A percentile compares a stretch with the other conserved stretches of the same genome.
Conservation (phyloP, 139 green algal species). For the Eudorina sp. region DNA sequence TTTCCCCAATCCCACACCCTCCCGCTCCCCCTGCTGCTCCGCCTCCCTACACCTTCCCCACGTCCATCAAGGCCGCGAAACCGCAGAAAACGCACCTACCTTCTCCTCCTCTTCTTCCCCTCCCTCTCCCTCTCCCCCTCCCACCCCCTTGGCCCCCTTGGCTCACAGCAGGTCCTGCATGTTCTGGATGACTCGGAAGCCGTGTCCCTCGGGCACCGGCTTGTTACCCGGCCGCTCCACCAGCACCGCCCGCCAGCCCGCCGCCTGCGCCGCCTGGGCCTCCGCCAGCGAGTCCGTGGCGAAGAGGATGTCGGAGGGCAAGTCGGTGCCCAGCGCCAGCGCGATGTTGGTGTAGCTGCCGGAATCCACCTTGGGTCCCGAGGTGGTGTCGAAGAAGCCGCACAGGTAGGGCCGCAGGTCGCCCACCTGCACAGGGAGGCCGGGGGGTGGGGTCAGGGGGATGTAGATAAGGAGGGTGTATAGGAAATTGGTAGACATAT, state of each 20-base stretch:
- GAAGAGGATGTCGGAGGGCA: constrained; percentile 85
- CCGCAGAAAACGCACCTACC: too few species aligned
- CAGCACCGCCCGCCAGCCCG: constrained; percentile 86
- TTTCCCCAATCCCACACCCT: too few species aligned
- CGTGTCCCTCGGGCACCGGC: constrained; percentile 69
- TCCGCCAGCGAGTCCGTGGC: constrained; percentile 89
- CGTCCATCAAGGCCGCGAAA: too few species aligned
- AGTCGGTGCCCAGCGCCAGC: constrained; percentile 80
- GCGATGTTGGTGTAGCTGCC: constrained; percentile 89
- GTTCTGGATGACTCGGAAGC: constrained; percentile 69
- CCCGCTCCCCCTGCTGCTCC: too few species aligned
- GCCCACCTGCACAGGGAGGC: constrained; percentile 67
- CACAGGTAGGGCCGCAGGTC: constrained; percentile 90
- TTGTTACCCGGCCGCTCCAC: constrained; percentile 86
- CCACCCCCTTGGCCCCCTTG: too few species aligned
- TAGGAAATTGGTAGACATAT: too few species aligned
- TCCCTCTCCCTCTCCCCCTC: too few species aligned
- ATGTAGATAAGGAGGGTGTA: too few species aligned
- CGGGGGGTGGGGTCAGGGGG: neutral
- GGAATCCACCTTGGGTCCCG: constrained; percentile 79
- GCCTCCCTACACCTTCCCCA: too few species aligned
- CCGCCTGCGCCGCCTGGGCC: constrained; percentile 81
- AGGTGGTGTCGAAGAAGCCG: constrained; percentile 96
- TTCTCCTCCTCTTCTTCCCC: too few species aligned
- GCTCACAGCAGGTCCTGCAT: constrained; percentile 69